Evolutionary conservation across 2,329 filamentous ascomycete genomes (phyloP).

Genomic region (Arachnopeziza araneosa): DNA sequence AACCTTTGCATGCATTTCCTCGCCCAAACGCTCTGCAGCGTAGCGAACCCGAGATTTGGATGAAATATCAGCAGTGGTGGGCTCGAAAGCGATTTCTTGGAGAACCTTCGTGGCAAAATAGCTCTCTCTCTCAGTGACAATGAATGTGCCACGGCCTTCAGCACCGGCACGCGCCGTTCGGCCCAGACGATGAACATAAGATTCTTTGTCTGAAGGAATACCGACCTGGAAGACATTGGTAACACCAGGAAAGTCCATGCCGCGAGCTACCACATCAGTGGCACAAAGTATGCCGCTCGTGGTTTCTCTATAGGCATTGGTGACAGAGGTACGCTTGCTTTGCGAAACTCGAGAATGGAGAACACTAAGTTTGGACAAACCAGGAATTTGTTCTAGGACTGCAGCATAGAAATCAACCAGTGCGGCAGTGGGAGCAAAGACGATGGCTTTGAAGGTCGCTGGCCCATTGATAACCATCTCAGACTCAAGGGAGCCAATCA

Average conservation of each 20-base stretch:
- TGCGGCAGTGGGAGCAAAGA: conserved; percentile 80
- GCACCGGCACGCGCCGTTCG: conserved; percentile 73
- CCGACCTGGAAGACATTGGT: conserved; percentile 76
- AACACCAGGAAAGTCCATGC: conserved; percentile 78
- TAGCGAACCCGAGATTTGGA: conserved; percentile 33
- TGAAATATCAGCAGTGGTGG: conserved; percentile 42
- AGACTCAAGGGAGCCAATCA: conserved; percentile 69
- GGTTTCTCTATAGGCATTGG: conserved; percentile 66
- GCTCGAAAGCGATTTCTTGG: conserved; percentile 48
- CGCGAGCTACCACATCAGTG: conserved; percentile 74
- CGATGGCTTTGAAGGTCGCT: conserved; percentile 81
- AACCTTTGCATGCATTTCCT: conserved; percentile 39
- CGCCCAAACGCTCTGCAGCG: conserved; percentile 40
- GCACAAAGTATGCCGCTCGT: conserved; percentile 63
- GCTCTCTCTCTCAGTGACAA: conserved; percentile 52
- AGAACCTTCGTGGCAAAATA: conserved; percentile 47
- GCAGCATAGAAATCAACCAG: conserved; percentile 61
- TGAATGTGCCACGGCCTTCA: conserved; percentile 64
- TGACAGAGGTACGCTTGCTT: conserved; percentile 57
- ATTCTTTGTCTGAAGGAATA: conserved; percentile 56
- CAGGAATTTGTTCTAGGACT: conserved; percentile 40
- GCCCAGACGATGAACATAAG: conserved; percentile 72
- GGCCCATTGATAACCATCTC: conserved; percentile 43
- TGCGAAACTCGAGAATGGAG: conserved; percentile 82
- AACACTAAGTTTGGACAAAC: conserved; percentile 26